Evolutionary conservation across 208 protist genomes (phyloP).

Genomic region (Acanthamoeba castellanii): DNA sequence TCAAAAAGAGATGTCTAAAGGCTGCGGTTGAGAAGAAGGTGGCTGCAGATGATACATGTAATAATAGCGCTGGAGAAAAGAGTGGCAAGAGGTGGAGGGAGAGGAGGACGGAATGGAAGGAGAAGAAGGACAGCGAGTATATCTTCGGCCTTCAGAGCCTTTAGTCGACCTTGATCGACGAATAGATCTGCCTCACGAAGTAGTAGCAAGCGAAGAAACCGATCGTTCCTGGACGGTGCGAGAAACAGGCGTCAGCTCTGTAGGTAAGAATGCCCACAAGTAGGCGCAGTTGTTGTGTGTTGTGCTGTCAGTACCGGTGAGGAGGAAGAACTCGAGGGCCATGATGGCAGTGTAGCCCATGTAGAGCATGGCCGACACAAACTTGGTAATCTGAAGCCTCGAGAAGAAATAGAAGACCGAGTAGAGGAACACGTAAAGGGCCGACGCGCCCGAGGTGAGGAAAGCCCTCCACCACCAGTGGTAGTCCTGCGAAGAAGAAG

Average conservation of each 20-base stretch:
- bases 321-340: conserved; percentile 82
- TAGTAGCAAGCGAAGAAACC: conserved; percentile 80
- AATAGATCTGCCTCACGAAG: conserved; percentile 86
- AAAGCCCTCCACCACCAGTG: conserved; percentile 99
- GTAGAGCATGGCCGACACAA: conserved; percentile 83
- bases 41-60: too few species aligned
- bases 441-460: conserved; percentile 92
- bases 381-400: conserved; percentile 87
- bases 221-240: conserved; percentile 75
- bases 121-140: too few species aligned
- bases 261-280: conserved; percentile 39
- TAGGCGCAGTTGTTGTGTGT: neutral
- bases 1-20: too few species aligned
- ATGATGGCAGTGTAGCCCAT: conserved; percentile 88
- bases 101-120: too few species aligned
- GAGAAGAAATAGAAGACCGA: conserved; percentile 93
- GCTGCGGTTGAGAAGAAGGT: too few species aligned
- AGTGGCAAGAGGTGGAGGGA: too few species aligned
- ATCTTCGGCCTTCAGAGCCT: neutral
- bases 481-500: conserved; percentile 93
- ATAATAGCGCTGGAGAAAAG: too few species aligned
- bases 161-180: conserved; percentile 82
- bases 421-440: conserved; percentile 96
- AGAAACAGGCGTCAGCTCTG: too few species aligned
- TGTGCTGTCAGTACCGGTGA: conserved; percentile 84